Evolutionary conservation across 139 green algal species (phyloP), one percentile per base, ranked within the genome.

Genomic region (Parachlorella kessleri): DNA sequence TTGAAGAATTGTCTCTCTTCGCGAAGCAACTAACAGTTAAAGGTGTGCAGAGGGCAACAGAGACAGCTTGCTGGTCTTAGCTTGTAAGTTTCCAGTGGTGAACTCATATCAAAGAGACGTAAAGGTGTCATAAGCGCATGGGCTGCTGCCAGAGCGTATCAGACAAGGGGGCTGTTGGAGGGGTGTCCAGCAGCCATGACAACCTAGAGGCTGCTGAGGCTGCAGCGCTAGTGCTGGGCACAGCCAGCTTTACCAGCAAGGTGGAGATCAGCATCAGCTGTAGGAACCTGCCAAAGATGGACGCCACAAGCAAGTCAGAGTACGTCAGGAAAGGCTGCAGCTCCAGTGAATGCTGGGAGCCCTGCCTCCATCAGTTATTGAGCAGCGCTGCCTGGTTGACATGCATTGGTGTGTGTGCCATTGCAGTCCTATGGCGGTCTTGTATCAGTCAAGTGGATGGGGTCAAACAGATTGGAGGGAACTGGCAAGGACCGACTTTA

Each of bases 361-460:
- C 6, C 32, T 6, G 37, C 40, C 37, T 55, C 18, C 35, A 32
- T 3, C 9, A 3, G 66, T 28, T 2, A 37, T 18, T 28, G 37
- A 24, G 32, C 14, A 1, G 6, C 3, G n/a, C 4, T 35, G 30
- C 24, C 6, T 8, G 30, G 4, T 70, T 30, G 65, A 6, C 65
- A 39, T 6, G 24, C 18, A 7, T 30, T 40, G 14, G 30, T 39
- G 65, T 10, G 65, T 35, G 30, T 67, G 8, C 59, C n/a, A n/a
- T n/a, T n/a, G n/a, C n/a, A n/a, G 87, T n/a, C 59, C 84, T 30
- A 84, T 88, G 71, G 84, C 66, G 0, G 59, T 88, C 7, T 55
- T 88, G 30, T 81, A 79, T 30, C 40, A 72, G 7, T 7, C 18
- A 4, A 72, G 84, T 9, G 67, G 55, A 3, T 40, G 35, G 64